Conservation (phyloP, 1,139 yeast species). For the Entelexis paramagnoliae region DNA sequence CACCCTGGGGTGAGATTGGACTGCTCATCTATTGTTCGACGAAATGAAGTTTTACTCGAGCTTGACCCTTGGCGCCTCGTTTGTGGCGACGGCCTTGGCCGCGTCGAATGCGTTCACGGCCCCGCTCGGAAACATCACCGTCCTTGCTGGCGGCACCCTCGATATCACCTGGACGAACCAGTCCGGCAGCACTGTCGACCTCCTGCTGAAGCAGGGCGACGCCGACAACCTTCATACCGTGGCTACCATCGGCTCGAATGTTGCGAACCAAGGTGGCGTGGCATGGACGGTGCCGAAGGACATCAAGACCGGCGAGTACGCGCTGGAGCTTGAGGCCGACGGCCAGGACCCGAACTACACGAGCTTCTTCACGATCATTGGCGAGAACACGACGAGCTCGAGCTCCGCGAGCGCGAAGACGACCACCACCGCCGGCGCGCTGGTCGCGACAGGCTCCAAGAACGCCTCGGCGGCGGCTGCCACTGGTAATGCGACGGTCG, state of each 20-base stretch:
- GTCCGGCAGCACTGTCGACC: slow-evolving; percentile 29
- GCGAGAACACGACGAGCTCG: slow-evolving; percentile 14
- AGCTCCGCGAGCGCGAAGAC: slow-evolving; percentile 9
- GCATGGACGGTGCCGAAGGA: slow-evolving; percentile 32
- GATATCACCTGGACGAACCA: slow-evolving; percentile 32
- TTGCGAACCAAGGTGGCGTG: slow-evolving; percentile 34
- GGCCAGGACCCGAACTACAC: slow-evolving; percentile 32
- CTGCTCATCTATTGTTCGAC: neutral
- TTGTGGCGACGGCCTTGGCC: slow-evolving; percentile 13
- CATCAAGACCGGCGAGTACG: slow-evolving; percentile 31
- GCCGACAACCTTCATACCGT: slow-evolving; percentile 30
- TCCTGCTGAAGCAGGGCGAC: slow-evolving; percentile 31
- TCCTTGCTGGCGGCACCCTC: slow-evolving; percentile 31
- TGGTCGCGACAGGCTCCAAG: slow-evolving; percentile 14
- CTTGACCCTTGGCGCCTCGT: neutral
- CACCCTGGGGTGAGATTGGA: neutral
- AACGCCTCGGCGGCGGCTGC: slow-evolving; percentile 13
- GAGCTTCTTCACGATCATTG: slow-evolving; percentile 27
- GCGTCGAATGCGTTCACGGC: slow-evolving; percentile 29
- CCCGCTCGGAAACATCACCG: slow-evolving; percentile 28
- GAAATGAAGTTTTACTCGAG: neutral
- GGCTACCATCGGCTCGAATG: slow-evolving; percentile 30
- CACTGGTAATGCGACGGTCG: slow-evolving; percentile 12
- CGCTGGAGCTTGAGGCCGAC: slow-evolving; percentile 29
- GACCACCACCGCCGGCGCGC: slow-evolving; percentile 13